Percentiles rank a stretch among this genome's conserved stretches.
phyloP scores from a whole-genome alignment of 352 stramenopile species.

The Phytophthora citrophthora region DNA sequence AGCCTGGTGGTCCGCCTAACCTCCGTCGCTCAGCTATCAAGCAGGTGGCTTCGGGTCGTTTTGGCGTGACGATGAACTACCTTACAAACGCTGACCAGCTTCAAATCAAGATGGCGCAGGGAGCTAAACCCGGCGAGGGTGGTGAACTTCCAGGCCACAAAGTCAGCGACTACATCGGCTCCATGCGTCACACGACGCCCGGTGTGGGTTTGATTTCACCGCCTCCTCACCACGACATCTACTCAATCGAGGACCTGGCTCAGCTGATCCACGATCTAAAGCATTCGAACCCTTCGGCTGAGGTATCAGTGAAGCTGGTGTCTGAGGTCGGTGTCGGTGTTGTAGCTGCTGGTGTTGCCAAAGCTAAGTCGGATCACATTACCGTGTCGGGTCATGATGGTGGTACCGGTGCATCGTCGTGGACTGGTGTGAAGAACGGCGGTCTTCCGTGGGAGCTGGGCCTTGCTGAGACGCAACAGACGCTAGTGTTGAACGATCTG shows the following conservation, averaged over 20 bases:
- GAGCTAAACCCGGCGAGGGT: conserved; percentile 96
- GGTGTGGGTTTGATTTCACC: conserved; percentile 97
- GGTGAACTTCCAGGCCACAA: conserved; percentile 97
- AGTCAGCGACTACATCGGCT: conserved; percentile 96
- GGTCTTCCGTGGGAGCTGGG: conserved; percentile 96
- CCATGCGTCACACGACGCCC: conserved; percentile 95
- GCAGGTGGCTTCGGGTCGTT: conserved; percentile 95
- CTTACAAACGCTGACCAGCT: conserved; percentile 97
- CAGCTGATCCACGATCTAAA: conserved; percentile 99
- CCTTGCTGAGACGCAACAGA: conserved; percentile 97
- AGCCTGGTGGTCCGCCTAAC: conserved; percentile 49
- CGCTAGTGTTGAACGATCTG: conserved; percentile 95
- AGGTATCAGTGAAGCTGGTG: conserved; percentile 97
- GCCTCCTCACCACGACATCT: conserved; percentile 98
- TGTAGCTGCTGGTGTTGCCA: conserved; percentile 92
- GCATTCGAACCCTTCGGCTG: conserved; percentile 93
- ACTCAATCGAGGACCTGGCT: conserved; percentile 98
- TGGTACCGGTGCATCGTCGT: conserved; percentile 95
- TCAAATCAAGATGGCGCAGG: conserved; percentile 99
- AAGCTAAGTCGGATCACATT: conserved; percentile 95
- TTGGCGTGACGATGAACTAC: conserved; percentile 97
- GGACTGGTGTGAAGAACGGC: conserved; percentile 94
- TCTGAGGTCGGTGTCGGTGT: conserved; percentile 97
- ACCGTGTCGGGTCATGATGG: conserved; percentile 95
- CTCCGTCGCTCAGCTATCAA: conserved; percentile 94